These are phyloP conservation scores for Melanogaster broomeanus DNA, from an alignment of 768 basidiomycete genomes.

Conservation along the genomic window DNA sequence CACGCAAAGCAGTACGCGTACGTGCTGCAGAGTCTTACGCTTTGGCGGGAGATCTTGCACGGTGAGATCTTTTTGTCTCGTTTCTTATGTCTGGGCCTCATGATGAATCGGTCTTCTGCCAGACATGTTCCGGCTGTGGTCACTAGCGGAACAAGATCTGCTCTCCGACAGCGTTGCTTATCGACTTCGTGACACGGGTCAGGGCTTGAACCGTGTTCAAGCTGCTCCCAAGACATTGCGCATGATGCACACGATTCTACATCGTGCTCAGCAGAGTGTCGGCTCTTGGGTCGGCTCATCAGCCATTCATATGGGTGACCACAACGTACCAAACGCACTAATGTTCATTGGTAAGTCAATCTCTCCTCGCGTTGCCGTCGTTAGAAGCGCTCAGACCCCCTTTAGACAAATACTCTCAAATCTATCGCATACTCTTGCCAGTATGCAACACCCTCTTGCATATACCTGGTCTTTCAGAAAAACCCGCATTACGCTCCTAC, in stretches of 20 bases:
- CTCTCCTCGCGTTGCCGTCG: not conserved
- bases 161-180: conserved; percentile 75
- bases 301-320: conserved; percentile 90
- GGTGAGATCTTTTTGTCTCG: conserved; percentile 42
- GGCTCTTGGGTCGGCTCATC: conserved; percentile 86
- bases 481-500: conserved; percentile 72
- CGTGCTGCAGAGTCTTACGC: conserved; percentile 81
- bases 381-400: not conserved
- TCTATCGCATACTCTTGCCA: conserved; percentile 86
- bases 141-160: conserved; percentile 76
- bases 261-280: conserved; percentile 79
- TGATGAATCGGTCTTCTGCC: not conserved
- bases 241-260: conserved; percentile 86
- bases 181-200: conserved; percentile 84
- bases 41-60: conserved; percentile 86
- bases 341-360: conserved; percentile 69
- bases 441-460: conserved; percentile 82
- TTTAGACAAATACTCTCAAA: conserved; percentile 84
- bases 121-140: conserved; percentile 93
- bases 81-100: conserved; percentile 1
- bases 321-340: conserved; percentile 59
- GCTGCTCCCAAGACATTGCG: conserved; percentile 86
- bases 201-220: conserved; percentile 89
- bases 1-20: conserved; percentile 85
- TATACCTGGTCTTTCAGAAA: conserved; percentile 64